Base-by-base conservation (phyloP, 2,329 filamentous ascomycete species). In the Byssoonygena ceratinophila region DNA sequence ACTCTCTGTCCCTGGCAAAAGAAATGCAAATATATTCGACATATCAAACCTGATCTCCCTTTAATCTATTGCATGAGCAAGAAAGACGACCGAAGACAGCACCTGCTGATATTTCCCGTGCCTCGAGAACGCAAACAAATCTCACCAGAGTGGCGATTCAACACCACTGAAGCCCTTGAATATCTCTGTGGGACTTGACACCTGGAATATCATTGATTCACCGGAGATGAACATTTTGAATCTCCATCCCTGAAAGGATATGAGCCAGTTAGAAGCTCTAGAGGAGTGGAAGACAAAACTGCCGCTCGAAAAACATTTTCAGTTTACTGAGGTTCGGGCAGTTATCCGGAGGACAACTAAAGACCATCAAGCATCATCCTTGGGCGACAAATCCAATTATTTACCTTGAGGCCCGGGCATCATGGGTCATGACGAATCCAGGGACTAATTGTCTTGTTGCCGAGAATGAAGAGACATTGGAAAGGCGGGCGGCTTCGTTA, bases 281-380 rank as follows among this genome's bases (percentile, higher is more conserved):
- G 27, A 40, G 16, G 44, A 52, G 9, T 52, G 53, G 49, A 39
- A 40, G 1, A n/a, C n/a, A n/a, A n/a, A n/a, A n/a, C n/a, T n/a
- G n/a, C n/a, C n/a, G n/a, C n/a, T n/a, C 12, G 49, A 39, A 12
- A 36, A 11, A 11, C 40, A 9, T 49, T 43, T 2, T 20, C 52
- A 16, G 23, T 9, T 50, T 25, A 22, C n/a, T 55, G 27, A 25
- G 3, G 37, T 48, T 7, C 52, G 49, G 53, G 48, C 49, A 27
- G 18, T 37, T 8, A 16, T 16, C 12, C 53, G 53, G 27, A 27
- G 49, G 31, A 52, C 48, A 20, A 44, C n/a, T 23, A 4, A 32
- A 34, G 31, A 49, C 53, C 12, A 55, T 55, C 36, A 52, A 48
- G 16, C 53, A 49, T 41, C 40, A 44, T 31, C 48, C 53, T 31